Evolutionary conservation across 208 protist genomes (phyloP), one percentile per base, ranked within the genome.

Genomic region (Crithidia acanthocephali): DNA sequence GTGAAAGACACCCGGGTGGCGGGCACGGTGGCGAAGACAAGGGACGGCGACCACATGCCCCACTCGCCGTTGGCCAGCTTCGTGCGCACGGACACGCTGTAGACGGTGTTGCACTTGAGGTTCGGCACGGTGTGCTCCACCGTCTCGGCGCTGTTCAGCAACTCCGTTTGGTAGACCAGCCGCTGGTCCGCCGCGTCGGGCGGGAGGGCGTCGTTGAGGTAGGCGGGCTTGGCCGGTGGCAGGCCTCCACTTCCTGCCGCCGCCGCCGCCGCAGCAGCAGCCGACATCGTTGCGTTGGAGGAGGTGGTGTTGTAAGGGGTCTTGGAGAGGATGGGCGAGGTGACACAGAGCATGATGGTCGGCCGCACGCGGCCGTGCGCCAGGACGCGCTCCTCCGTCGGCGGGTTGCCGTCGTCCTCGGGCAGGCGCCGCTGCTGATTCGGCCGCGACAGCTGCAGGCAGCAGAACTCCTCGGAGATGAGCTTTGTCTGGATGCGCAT

Each of bases 381-480:
- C 51, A 74, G 65, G 37, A 72, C 47, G 3, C 74, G 74, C 61
- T 72, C 68, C 69, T 86, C 84, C 13, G 74, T 81, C 20, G 74
- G 52, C 48, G 83, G 80, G 80, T 97, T 97, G 68, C 90, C 88
- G 80, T 95, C 93, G 68, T 94, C 90, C 80, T 93, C 87, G n/a
- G 91, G 90, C 27, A 94, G 72, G 47, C 92, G 89, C 25, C 86
- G 85, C 68, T 87, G 85, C 75, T 93, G 91, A 18, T 70, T 69
- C 11, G 88, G 84, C 10, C 88, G 86, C n/a, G 50, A 56, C 66
- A 95, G 87, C 48, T 78, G 68, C 48, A 97, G 83, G 51, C 80
- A 80, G 69, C 90, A 94, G 73, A 94, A 94, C 74, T 95, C 88
- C 75, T 98, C 91, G 7, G 90, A 92, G 69, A 98, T 98, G 52